These are phyloP conservation scores for Arxiozyma bovina DNA, from an alignment of 1,139 yeast species.

Conservation along the genomic window DNA sequence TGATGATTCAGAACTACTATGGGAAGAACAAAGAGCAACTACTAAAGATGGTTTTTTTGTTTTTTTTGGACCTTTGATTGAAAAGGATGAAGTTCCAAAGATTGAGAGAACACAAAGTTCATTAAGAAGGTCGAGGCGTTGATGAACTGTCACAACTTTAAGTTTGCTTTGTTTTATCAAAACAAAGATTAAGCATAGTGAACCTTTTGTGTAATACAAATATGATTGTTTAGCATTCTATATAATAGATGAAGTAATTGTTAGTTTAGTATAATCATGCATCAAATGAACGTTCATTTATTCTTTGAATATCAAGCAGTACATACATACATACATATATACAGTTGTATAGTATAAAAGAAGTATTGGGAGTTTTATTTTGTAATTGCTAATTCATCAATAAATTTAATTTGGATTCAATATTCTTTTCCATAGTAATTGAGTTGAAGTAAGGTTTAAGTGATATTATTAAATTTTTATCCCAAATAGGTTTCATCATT, in stretches of 20 bases:
- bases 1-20: slow-evolving; percentile 83
- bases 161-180: too few species aligned
- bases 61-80: slow-evolving; percentile 85
- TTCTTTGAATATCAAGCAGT: background rate
- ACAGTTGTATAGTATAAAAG: too few species aligned
- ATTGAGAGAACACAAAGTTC: slow-evolving; percentile 33
- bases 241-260: background rate
- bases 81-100: slow-evolving; percentile 44
- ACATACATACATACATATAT: too few species aligned
- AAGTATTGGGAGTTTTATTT: background rate
- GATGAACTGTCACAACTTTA: background rate
- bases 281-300: background rate
- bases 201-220: background rate
- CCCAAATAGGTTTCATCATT: background rate
- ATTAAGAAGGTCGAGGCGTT: slow-evolving; percentile 1
- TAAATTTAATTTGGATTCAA: background rate
- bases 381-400: background rate
- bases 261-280: too few species aligned
- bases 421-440: background rate
- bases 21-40: slow-evolving; percentile 90
- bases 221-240: background rate
- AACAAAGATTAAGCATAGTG: background rate
- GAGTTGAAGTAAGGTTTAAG: background rate
- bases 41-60: slow-evolving; percentile 96
- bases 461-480: background rate